Base-by-base conservation (phyloP, 1,284 basidiomycete species). In the Mycena citricolor region DNA sequence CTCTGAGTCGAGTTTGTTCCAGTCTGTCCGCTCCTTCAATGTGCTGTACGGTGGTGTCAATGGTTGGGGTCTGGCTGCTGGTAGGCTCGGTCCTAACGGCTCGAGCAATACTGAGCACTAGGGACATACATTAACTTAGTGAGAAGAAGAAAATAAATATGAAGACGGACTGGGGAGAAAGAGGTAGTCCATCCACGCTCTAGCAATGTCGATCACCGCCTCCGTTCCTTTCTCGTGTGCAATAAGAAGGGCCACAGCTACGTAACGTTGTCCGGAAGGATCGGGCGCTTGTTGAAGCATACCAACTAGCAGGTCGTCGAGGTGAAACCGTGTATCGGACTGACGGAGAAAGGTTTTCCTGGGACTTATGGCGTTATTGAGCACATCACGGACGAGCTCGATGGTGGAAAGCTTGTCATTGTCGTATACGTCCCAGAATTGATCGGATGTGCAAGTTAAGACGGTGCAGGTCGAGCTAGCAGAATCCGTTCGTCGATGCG, bases 191-290 rank as follows among this genome's bases (percentile, higher is more conserved):
- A 54, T 33, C 54, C 56, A 50, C 28, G 54, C 54, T 24, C 43
- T 47, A 20, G 55, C 53, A 23, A 51, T 23, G 22, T 54, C 30
- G n/a, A 54, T 24, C 16, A 56, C 50, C 21, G 32, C 29, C 11
- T 52, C 50, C 26, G n/a, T 10, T 16, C 55, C 53, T 42, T 57
- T 52, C 8, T 21, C n/a, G 28, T 51, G 31, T 31, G 57, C 56
- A 37, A 58, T 49, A 25, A 55, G 45, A 25, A 59, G 53, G 19
- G 47, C 42, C 8, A 54, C 43, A 22, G 57, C 51, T 2, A 49
- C 51, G 32, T 59, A 54, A 40, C 52, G 45, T 41, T 44, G 35
- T 16, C 56, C 54, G 30, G 31, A 21, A 2, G 39, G 31, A 34
- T 47, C 17, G 8, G 53, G 54, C 11, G 54, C 56, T 25, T 56